Evolutionary conservation across 352 stramenopile genomes (phyloP).

Genomic region (Plasmopara muralis): DNA sequence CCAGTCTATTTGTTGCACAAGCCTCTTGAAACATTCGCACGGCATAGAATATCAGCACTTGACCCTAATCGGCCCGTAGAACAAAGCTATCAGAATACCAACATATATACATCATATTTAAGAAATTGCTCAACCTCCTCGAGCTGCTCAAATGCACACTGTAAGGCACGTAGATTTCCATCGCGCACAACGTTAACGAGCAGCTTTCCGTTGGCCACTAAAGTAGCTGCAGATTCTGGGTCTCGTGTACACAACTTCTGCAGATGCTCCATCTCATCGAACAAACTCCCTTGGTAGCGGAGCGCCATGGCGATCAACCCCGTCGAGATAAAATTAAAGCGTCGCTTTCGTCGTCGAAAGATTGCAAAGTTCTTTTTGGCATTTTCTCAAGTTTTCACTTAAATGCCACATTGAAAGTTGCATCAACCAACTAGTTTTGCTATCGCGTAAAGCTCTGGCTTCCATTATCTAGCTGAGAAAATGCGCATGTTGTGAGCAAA

Average conservation of each 20-base stretch:
- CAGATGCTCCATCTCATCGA: constrained; percentile 57
- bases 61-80: background rate
- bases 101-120: no score
- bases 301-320: constrained; percentile 32
- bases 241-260: constrained; percentile 36
- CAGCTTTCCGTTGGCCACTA: constrained; percentile 61
- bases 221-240: constrained; percentile 43
- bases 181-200: constrained; percentile 40
- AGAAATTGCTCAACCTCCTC: constrained; percentile 21
- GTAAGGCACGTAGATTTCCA: constrained; percentile 45
- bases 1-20: constrained; percentile 15
- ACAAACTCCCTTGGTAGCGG: constrained; percentile 26
- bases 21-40: background rate
- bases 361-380: no score
- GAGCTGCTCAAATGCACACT: constrained; percentile 41
- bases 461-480: no score
- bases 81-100: no score
- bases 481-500: no score
- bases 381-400: no score
- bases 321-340: background rate
- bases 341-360: no score
- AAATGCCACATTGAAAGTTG: no score
- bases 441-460: no score
- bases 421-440: no score
- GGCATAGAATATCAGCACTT: background rate